Evolutionary conservation across 371 early-diverging fungal species (phyloP).

Genomic region (Cokeromyces recurvatus): DNA sequence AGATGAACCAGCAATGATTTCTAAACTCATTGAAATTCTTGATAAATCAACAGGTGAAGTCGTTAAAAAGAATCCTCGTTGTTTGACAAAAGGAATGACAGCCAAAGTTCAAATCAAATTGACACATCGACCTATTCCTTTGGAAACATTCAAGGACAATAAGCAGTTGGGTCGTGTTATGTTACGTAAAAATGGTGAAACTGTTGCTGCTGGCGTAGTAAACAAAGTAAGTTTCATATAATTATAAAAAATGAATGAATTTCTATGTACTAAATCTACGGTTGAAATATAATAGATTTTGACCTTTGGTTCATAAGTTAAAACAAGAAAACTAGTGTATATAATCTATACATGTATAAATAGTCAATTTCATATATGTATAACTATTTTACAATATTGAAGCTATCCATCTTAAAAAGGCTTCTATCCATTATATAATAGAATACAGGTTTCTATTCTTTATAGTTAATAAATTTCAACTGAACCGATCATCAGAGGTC

Average conservation of each 20-base stretch:
- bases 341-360: not conserved
- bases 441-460: too few species aligned
- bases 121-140: constrained; percentile 66
- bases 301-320: constrained; percentile 36
- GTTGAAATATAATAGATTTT: too few species aligned
- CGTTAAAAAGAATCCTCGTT: constrained; percentile 78
- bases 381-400: too few species aligned
- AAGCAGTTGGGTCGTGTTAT: constrained; percentile 89
- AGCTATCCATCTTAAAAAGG: too few species aligned
- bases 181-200: constrained; percentile 80
- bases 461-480: too few species aligned
- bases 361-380: too few species aligned
- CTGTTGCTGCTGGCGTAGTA: constrained; percentile 91
- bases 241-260: not conserved
- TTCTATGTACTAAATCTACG: not conserved
- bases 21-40: constrained; percentile 63
- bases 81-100: constrained; percentile 71
- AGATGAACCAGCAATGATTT: constrained; percentile 74
- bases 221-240: constrained; percentile 35
- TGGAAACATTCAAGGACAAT: constrained; percentile 80
- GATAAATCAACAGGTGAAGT: constrained; percentile 85
- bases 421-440: too few species aligned
- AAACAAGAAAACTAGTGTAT: not conserved
- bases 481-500: too few species aligned
- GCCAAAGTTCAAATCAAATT: constrained; percentile 81